phyloP scores from a whole-genome alignment of 805 yeast genomes.

The Barnettozyma populi region DNA sequence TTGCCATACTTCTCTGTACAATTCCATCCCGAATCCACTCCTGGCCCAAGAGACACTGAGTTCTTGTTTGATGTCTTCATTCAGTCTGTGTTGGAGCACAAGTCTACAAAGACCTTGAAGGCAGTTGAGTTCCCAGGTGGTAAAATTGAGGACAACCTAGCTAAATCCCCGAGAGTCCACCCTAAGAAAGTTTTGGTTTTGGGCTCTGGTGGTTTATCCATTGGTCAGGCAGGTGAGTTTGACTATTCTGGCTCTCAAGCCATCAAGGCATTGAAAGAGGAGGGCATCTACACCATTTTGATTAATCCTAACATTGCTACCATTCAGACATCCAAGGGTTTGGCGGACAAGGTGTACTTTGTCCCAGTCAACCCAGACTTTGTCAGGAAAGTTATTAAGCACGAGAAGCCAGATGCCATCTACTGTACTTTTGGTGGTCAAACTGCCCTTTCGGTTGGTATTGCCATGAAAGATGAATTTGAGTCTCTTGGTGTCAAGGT shows the following conservation, averaged over 20 bases:
- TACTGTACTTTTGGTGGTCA: constrained; percentile 98
- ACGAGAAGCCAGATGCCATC: constrained; percentile 96
- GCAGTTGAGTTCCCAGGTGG: constrained; percentile 94
- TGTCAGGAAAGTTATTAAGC: constrained; percentile 89
- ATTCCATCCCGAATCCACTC: constrained; percentile 98
- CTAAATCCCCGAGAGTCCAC: constrained; percentile 69
- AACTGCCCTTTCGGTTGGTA: constrained; percentile 95
- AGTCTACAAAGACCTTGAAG: constrained; percentile 49
- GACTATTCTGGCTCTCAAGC: constrained; percentile 99
- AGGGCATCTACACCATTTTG: constrained; percentile 91
- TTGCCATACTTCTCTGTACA: constrained; percentile 95
- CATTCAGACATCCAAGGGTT: constrained; percentile 94
- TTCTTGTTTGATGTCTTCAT: constrained; percentile 93
- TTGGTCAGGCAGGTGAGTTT: constrained; percentile 99
- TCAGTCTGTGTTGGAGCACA: constrained; percentile 62
- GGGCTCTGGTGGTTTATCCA: constrained; percentile 97
- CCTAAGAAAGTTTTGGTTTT: constrained; percentile 90
- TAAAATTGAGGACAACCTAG: constrained; percentile 60
- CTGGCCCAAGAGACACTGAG: constrained; percentile 99
- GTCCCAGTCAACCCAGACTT: constrained; percentile 97
- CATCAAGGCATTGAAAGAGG: constrained; percentile 96
- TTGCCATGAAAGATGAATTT: constrained; percentile 90
- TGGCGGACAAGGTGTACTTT: constrained; percentile 97
- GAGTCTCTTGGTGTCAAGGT: constrained; percentile 89
- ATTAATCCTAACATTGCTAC: constrained; percentile 98